Conservation (phyloP, 345 rosid genomes). For the Hevea brasiliensis region DNA sequence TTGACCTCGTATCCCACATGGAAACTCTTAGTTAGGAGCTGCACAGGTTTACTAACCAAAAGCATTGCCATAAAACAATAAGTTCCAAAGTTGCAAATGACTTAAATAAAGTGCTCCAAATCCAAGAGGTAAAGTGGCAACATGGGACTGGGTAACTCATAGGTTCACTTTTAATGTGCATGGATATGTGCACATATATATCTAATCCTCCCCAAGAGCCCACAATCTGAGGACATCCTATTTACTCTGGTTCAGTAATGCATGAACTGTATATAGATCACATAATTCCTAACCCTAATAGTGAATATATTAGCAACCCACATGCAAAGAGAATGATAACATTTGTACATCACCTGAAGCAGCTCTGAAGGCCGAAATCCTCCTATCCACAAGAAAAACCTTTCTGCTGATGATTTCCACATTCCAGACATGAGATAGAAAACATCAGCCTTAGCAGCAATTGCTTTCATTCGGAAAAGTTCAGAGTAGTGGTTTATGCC, state of each 20-base stretch:
- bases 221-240: too few species aligned
- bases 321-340: background rate
- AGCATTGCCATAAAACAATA: background rate
- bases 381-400: conserved; percentile 94
- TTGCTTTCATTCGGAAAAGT: conserved; percentile 79
- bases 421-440: conserved; percentile 78
- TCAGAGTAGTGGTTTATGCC: conserved; percentile 73
- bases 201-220: background rate
- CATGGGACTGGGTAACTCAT: background rate
- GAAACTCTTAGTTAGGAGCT: too few species aligned
- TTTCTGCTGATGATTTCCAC: conserved; percentile 90
- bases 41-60: too few species aligned
- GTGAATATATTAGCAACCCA: background rate
- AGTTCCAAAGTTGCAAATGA: background rate
- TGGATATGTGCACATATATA: background rate
- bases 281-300: background rate
- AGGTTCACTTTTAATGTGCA: background rate
- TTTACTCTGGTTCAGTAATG: background rate
- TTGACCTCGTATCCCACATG: too few species aligned
- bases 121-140: background rate
- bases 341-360: conserved; percentile 60
- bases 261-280: background rate
- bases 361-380: conserved; percentile 95
- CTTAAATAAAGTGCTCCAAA: background rate
- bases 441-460: conserved; percentile 75